These are phyloP conservation scores for Alternaria alternata DNA, from an alignment of 2,329 filamentous ascomycete species.

Conservation along the genomic window DNA sequence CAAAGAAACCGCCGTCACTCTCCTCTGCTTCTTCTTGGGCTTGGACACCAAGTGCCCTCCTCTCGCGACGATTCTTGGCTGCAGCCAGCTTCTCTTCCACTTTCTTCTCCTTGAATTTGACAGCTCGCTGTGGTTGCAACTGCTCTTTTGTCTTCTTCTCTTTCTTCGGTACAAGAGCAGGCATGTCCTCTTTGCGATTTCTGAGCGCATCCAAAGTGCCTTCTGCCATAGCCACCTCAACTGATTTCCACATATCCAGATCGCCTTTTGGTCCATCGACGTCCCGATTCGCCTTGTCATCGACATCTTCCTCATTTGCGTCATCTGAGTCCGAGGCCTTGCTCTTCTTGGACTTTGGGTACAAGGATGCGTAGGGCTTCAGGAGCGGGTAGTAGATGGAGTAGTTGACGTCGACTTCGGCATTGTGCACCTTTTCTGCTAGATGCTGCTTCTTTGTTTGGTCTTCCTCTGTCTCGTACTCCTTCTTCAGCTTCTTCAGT, in stretches of 20 bases:
- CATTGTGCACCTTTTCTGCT: slow-evolving; percentile 68
- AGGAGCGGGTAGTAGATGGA: slow-evolving; percentile 75
- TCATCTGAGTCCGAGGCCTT: slow-evolving; percentile 34
- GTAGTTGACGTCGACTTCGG: slow-evolving; percentile 79
- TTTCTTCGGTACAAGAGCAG: slow-evolving; percentile 29
- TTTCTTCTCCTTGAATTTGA: slow-evolving; percentile 27
- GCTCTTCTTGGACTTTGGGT: slow-evolving; percentile 44
- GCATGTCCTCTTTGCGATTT: slow-evolving; percentile 56
- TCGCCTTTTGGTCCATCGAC: slow-evolving; percentile 56
- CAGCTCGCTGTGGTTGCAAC: slow-evolving; percentile 14
- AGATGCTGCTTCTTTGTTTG: slow-evolving; percentile 62
- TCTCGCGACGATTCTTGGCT: slow-evolving; percentile 29
- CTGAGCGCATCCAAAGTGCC: slow-evolving; percentile 65
- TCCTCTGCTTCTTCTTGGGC: slow-evolving; percentile 42
- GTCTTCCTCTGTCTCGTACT: slow-evolving; percentile 59
- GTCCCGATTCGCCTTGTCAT: slow-evolving; percentile 42
- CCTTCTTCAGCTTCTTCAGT: slow-evolving; percentile 70
- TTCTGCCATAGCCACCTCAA: slow-evolving; percentile 70
- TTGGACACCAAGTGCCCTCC: slow-evolving; percentile 26
- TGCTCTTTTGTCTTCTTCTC: slow-evolving; percentile 29
- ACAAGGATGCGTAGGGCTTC: slow-evolving; percentile 72
- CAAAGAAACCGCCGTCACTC: slow-evolving; percentile 52
- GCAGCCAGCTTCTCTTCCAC: slow-evolving; percentile 22
- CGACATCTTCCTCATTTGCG: slow-evolving; percentile 26
- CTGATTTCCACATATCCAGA: slow-evolving; percentile 71